Conservation (phyloP, 805 yeast genomes). For the Hanseniaspora osmophila region DNA sequence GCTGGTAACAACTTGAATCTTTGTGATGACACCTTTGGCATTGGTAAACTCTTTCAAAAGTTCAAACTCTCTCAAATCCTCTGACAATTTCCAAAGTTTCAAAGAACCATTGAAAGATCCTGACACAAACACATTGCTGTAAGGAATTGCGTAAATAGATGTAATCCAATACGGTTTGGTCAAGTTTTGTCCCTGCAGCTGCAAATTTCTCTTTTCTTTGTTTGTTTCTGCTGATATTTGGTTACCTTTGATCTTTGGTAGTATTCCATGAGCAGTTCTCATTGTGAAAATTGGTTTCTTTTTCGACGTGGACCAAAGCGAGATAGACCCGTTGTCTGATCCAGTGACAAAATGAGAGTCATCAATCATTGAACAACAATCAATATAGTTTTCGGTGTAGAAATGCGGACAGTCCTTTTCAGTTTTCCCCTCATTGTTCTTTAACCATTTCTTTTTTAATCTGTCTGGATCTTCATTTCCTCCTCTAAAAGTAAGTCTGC, state of each 20-base stretch:
- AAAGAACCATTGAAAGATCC: conserved; percentile 82
- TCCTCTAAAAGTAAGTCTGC: conserved; percentile 84
- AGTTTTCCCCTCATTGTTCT: conserved; percentile 2
- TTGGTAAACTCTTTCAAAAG: conserved; percentile 40
- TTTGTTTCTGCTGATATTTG: conserved; percentile 41
- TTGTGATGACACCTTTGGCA: conserved; percentile 58
- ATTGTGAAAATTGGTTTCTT: conserved; percentile 70
- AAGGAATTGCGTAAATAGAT: conserved; percentile 68
- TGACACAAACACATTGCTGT: conserved; percentile 64
- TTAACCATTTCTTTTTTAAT: conserved; percentile 25
- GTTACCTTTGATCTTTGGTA: conserved; percentile 33
- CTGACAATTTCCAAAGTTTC: conserved; percentile 63
- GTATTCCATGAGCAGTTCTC: conserved; percentile 66
- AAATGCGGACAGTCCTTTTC: conserved; percentile 23
- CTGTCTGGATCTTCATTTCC: conserved; percentile 46
- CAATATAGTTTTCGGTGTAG: conserved; percentile 75
- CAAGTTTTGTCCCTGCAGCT: conserved; percentile 38
- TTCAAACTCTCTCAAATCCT: conserved; percentile 46
- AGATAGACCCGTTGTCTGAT: conserved; percentile 79
- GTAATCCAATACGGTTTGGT: conserved; percentile 80
- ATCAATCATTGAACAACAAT: conserved; percentile 80
- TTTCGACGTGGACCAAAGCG: conserved; percentile 82
- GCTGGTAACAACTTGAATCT: conserved; percentile 39
- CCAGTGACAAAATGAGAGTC: conserved; percentile 90
- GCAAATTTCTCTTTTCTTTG: conserved; percentile 24